These are phyloP conservation scores for Curvularia hawaiiensis DNA, from an alignment of 2,329 filamentous ascomycete species.

Conservation along the genomic window DNA sequence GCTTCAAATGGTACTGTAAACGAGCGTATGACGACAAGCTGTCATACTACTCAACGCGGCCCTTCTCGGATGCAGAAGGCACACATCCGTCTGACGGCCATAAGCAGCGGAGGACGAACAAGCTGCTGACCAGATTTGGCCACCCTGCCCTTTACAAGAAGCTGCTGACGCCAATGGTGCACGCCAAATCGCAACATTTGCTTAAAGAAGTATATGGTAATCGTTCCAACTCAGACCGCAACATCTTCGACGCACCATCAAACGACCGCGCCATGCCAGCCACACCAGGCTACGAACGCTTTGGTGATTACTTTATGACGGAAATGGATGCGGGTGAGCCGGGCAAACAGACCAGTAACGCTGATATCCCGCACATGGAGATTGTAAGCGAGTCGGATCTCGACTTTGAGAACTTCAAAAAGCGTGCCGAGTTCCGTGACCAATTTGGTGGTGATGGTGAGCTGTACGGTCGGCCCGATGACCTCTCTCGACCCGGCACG, in stretches of 20 bases:
- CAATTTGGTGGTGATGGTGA: conserved; percentile 76
- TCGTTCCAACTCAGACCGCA: conserved; percentile 64
- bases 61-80: conserved; percentile 56
- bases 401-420: conserved; percentile 90
- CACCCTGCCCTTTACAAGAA: conserved; percentile 85
- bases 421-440: conserved; percentile 83
- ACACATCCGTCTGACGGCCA: conserved; percentile 47
- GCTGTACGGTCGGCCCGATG: conserved; percentile 61
- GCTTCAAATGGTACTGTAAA: conserved; percentile 85
- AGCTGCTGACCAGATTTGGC: conserved; percentile 77
- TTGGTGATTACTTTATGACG: conserved; percentile 80
- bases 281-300: conserved; percentile 59
- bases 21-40: conserved; percentile 77
- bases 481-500: conserved; percentile 52
- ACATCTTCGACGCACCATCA: conserved; percentile 36
- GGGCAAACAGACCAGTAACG: conserved; percentile 51
- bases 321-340: conserved; percentile 69
- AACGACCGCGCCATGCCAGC: conserved; percentile 49
- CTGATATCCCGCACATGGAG: conserved; percentile 69
- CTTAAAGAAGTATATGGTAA: conserved; percentile 83
- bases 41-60: conserved; percentile 73
- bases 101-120: conserved; percentile 57
- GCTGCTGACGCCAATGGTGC: conserved; percentile 75
- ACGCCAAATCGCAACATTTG: conserved; percentile 84
- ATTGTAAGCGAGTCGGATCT: conserved; percentile 83